Conservation (phyloP, 768 basidiomycete species). For the Macrocybe gigantea region DNA sequence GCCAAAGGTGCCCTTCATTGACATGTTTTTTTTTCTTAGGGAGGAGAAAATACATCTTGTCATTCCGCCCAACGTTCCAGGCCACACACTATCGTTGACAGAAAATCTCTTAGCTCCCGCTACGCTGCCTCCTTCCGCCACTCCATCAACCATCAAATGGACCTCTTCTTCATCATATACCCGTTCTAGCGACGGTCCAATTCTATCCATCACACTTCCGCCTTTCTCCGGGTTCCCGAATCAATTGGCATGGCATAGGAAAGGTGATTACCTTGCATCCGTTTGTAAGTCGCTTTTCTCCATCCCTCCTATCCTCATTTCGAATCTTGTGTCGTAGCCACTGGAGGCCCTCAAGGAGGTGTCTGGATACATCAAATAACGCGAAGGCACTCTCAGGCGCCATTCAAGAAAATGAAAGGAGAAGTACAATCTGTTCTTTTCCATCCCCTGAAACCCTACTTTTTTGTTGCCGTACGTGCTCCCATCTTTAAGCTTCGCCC, state of each 20-base stretch:
- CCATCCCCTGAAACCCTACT: constrained; percentile 91
- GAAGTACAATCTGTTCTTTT: constrained; percentile 86
- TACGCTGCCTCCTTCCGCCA: constrained; percentile 50
- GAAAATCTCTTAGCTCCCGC: constrained; percentile 57
- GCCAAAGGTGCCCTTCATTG: not conserved
- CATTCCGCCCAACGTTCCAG: constrained; percentile 73
- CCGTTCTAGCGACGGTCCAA: constrained; percentile 47
- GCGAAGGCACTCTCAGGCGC: constrained; percentile 92
- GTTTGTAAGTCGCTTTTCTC: constrained; percentile 63
- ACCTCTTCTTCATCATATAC: constrained; percentile 36
- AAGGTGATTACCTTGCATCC: constrained; percentile 93
- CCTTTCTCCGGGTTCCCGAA: constrained; percentile 63
- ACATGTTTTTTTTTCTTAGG: constrained; percentile 32
- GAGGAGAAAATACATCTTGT: constrained; percentile 78
- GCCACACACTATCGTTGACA: constrained; percentile 49
- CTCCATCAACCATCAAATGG: constrained; percentile 72
- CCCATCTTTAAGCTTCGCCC: constrained; percentile 1
- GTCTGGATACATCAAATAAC: constrained; percentile 97
- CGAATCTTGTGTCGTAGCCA: constrained; percentile 33
- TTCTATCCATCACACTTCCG: constrained; percentile 59
- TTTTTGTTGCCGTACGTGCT: constrained; percentile 88
- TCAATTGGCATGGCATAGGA: constrained; percentile 88
- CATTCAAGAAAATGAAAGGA: constrained; percentile 95
- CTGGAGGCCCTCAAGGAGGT: constrained; percentile 65
- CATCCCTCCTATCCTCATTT: constrained; percentile 5